Base-by-base conservation (phyloP, 352 stramenopile species). In the Chrysophaeum taylorii region DNA sequence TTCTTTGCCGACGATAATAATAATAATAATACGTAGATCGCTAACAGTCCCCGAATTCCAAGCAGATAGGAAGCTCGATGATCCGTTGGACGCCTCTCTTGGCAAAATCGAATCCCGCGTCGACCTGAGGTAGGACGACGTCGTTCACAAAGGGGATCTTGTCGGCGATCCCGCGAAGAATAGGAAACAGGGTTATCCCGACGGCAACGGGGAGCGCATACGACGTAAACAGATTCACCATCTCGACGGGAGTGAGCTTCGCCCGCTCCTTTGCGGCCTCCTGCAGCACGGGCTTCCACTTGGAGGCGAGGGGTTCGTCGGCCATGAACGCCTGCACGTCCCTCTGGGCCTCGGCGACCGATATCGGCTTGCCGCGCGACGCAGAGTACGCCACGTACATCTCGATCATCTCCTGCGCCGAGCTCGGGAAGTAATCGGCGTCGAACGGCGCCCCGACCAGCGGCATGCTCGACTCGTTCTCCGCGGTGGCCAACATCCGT, bases 31-130 rank as follows among this genome's bases (percentile, higher is more conserved):
- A n/a, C n/a, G n/a, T n/a, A n/a, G n/a, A n/a, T n/a, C n/a, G n/a
- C 52, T 63, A 66, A 36, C 57, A 66, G 57, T 66, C 57, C 16
- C 57, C 57, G 57, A 66, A 66, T 36, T 66, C 57, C 33, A 66
- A 36, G 57, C 57, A 66, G 57, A 66, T 66, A 2, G 57, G 57
- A 2, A 66, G 36, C 4, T 66, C 27, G 57, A 66, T 43, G 12
- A 35, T 5, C 5, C 45, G 41, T n/a, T 66, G 9, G 33, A 66
- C 1, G 31, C 57, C 57, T 1, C 2, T 9, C 57, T 66, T 66
- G 18, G 27, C 9, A 2, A 66, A 9, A 36, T 25, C 57, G 36
- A 42, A 9, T 2, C 5, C 31, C 14, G 15, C 15, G 35, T 66
- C 57, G 57, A 66, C 1, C 1, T 66, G 23, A 2, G 57, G 57